Base-by-base conservation (phyloP, 2,329 filamentous ascomycete genomes). In the Apiospora saccharicola region DNA sequence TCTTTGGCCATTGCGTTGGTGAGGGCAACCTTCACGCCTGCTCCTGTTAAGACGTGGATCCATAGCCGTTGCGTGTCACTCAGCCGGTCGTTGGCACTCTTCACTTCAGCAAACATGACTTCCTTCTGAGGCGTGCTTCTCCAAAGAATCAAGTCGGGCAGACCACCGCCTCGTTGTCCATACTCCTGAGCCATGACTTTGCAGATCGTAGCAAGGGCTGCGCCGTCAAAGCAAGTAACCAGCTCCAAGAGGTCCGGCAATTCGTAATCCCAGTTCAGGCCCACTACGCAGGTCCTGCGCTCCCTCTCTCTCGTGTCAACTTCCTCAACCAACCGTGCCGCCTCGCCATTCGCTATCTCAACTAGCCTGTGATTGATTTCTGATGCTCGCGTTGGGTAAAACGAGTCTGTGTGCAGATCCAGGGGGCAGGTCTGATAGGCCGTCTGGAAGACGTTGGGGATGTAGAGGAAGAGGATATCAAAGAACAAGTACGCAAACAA, bases 111-210 rank as follows among this genome's bases (percentile, higher is more conserved):
- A 81, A 96, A 96, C 88, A 94, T 91, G 75, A 93, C 91, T 79
- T 93, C 88, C 51, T 76, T 79, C 80, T 78, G 75, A 73, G 73
- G 81, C 74, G 80, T 78, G 71, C 75, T 78, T 77, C 90, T 90
- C 96, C 96, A 99, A 2, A 99, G 87, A 75, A 99, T 93, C 74
- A 99, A 84, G 85, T 99, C 96, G 4, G 96, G 96, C 73, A 99
- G 92, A 0, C 96, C 96, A 22, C 94, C 93, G 4, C 94, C 94
- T 69, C 96, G 86, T 77, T 94, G 92, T 75, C 91, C 90, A 82
- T 99, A 99, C 81, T 99, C 96, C 83, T 99, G 95, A 53, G 94
- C 95, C 88, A 98, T 91, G 53, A 98, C 94, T 82, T 96, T 96
- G 84, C 96, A 98, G 43, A 98, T 88, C 0, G 91, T 91, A 7